Conservation (phyloP, 78 protist genomes). For the Cavenderia fasciculata region DNA sequence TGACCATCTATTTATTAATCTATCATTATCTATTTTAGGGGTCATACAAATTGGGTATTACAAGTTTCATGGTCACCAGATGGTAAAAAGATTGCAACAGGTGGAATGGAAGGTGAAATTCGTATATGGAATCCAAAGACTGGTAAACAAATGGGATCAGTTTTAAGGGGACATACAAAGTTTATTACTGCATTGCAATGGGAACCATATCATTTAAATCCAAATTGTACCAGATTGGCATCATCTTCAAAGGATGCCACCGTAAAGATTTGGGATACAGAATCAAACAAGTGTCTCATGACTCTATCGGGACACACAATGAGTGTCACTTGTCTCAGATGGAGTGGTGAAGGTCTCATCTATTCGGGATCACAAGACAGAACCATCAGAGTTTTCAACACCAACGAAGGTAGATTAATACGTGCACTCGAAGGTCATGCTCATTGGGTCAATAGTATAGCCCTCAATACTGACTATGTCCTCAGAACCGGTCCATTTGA, state of each 20-base stretch:
- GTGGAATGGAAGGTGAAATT: constrained; percentile 87
- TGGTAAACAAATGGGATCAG: constrained; percentile 55
- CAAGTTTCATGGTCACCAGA: constrained; percentile 96
- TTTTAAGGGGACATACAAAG: constrained; percentile 84
- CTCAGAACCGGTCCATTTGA: constrained; percentile 93
- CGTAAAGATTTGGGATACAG: constrained; percentile 91
- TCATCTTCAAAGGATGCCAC: constrained; percentile 93
- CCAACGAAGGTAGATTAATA: constrained; percentile 71
- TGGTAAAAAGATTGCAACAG: constrained; percentile 91
- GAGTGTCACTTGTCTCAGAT: constrained; percentile 92
- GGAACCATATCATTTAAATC: constrained; percentile 97
- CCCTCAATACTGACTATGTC: constrained; percentile 95
- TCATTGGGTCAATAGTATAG: constrained; percentile 98
- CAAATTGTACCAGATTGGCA: constrained; percentile 85
- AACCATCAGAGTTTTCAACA: constrained; percentile 92
- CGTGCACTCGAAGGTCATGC: constrained; percentile 96
- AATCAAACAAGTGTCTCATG: constrained; percentile 9
- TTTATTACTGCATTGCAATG: constrained; percentile 93
- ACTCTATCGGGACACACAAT: constrained; percentile 92
- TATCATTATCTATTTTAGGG: constrained; percentile 11
- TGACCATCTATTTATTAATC: background rate
- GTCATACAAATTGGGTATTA: constrained; percentile 94
- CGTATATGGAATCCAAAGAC: constrained; percentile 87
- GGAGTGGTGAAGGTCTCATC: constrained; percentile 98
- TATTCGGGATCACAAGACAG: constrained; percentile 96